Conservation (phyloP, 2,329 filamentous ascomycete species). For the Microascus cirrosus region DNA sequence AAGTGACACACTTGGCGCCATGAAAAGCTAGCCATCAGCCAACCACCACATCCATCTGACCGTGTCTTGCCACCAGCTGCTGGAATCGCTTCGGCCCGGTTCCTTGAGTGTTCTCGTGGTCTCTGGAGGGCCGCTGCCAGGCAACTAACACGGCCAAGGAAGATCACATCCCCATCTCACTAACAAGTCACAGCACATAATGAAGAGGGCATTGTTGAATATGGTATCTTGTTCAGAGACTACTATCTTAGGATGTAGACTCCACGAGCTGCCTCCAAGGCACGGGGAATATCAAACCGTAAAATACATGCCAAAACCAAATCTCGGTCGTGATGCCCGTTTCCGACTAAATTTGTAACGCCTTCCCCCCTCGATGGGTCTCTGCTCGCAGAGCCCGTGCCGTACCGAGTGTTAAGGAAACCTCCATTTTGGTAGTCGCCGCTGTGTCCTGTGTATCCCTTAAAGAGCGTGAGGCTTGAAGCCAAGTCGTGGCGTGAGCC, state of each 20-base stretch:
- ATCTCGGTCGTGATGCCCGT: background rate
- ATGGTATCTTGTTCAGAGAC: constrained; percentile 1
- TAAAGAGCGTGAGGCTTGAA: background rate
- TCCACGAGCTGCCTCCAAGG: constrained; percentile 1
- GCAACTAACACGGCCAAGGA: background rate
- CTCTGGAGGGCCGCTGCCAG: no score
- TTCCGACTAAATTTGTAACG: background rate
- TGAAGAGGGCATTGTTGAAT: background rate
- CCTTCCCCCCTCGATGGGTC: background rate
- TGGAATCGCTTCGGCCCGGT: no score
- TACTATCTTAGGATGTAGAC: background rate
- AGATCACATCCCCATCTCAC: background rate
- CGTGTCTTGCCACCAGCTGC: no score
- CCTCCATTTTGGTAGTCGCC: background rate
- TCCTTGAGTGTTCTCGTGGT: no score
- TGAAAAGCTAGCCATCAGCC: background rate
- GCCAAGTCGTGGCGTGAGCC: background rate
- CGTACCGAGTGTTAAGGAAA: background rate
- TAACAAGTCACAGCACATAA: background rate
- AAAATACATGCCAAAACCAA: background rate
- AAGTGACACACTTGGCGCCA: background rate
- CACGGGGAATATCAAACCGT: constrained; percentile 4
- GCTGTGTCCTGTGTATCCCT: background rate
- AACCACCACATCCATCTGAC: background rate
- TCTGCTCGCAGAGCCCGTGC: background rate